Conservation (phyloP, 805 yeast genomes). For the Maudiozyma barnettii region DNA sequence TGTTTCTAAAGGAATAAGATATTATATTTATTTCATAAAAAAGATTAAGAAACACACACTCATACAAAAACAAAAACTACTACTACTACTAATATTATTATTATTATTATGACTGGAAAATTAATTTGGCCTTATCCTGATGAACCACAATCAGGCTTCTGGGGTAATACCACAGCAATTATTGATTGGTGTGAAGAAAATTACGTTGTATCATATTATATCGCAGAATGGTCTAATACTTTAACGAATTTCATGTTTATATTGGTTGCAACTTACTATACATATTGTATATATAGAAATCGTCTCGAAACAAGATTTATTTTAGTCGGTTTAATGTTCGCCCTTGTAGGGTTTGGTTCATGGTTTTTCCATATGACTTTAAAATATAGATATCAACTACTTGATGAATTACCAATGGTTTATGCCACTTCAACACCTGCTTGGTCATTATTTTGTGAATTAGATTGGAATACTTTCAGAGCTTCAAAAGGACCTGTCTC, state of each 20-base stretch:
- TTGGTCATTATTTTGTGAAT: constrained; percentile 67
- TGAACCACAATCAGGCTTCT: constrained; percentile 47
- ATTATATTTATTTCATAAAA: too few relatives aligned
- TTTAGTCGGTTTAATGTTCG: constrained; percentile 67
- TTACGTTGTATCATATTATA: constrained; percentile 72
- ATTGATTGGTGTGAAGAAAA: constrained; percentile 99
- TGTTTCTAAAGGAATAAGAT: too few relatives aligned
- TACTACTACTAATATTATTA: too few relatives aligned
- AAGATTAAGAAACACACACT: not conserved
- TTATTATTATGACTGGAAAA: not conserved
- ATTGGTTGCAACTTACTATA: constrained; percentile 51
- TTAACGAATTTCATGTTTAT: constrained; percentile 58
- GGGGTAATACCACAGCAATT: constrained; percentile 88
- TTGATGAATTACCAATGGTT: constrained; percentile 97
- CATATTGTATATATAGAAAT: constrained; percentile 50
- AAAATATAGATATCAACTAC: constrained; percentile 75
- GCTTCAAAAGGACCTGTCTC: constrained; percentile 3
- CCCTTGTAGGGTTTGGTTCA: constrained; percentile 83
- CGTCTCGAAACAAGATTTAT: constrained; percentile 62
- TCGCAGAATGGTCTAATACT: constrained; percentile 89
- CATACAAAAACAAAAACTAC: too few relatives aligned
- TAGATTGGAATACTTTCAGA: constrained; percentile 27
- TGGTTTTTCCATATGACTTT: constrained; percentile 97
- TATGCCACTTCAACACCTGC: constrained; percentile 95
- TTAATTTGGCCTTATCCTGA: constrained; percentile 42